Percentiles rank a stretch among this genome's conserved stretches.
Evolutionary conservation across 1,284 basidiomycete species (phyloP).

Genomic region (Rhodotorula sp.): DNA sequence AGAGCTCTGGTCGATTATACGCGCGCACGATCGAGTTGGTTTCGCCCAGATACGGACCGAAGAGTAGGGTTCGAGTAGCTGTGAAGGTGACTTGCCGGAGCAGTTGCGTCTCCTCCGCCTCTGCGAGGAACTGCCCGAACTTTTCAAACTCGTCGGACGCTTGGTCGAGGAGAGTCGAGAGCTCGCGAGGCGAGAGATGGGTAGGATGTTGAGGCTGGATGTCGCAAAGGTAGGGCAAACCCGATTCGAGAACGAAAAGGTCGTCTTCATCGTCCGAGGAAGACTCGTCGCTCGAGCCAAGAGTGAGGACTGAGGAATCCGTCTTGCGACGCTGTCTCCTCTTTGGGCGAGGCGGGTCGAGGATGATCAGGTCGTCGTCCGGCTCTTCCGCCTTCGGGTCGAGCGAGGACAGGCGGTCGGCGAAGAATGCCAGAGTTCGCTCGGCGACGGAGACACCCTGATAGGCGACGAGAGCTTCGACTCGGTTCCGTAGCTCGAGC

Average conservation of each 20-base stretch:
- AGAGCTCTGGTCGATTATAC: constrained; percentile 12
- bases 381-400: neutral
- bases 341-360: too few relatives aligned
- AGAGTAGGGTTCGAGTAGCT: constrained; percentile 8
- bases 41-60: constrained; percentile 10
- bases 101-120: neutral
- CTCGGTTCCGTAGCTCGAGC: neutral
- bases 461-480: neutral
- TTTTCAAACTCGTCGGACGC: neutral
- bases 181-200: neutral
- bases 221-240: neutral
- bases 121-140: neutral
- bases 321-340: neutral
- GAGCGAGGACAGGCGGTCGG: neutral
- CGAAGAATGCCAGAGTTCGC: constrained; percentile 14
- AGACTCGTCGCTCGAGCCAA: neutral
- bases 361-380: neutral
- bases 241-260: neutral
- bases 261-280: neutral
- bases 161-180: neutral
- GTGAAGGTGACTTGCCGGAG: constrained; percentile 16
- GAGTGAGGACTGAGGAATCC: neutral
- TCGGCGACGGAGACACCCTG: neutral
- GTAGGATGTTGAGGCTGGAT: neutral
- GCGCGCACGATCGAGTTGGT: constrained; percentile 16